Conservation (phyloP, 371 early-diverging fungal species). For the Mucor lusitanicus region DNA sequence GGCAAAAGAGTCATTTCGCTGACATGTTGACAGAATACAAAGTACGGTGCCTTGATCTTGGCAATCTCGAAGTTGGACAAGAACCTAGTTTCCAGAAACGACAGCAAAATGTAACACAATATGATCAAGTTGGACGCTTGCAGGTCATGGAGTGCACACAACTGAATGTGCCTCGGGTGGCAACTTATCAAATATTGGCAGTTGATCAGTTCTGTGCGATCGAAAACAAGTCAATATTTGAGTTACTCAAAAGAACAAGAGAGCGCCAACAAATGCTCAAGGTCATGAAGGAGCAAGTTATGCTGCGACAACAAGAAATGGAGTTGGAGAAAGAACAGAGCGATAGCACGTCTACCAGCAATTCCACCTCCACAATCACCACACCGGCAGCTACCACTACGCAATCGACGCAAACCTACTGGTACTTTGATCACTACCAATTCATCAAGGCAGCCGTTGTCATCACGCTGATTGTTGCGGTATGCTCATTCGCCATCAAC, state of each 20-base stretch:
- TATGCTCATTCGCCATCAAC: not conserved
- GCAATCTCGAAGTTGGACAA: constrained; percentile 14
- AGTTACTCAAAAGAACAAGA: constrained; percentile 36
- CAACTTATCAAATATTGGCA: constrained; percentile 43
- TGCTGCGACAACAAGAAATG: not conserved
- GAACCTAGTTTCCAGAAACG: constrained; percentile 11
- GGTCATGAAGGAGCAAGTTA: constrained; percentile 1
- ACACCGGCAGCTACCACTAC: not conserved
- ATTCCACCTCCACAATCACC: not conserved
- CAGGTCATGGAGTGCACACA: constrained; percentile 32
- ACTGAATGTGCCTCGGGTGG: constrained; percentile 26
- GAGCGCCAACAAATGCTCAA: constrained; percentile 26
- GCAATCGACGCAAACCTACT: not conserved
- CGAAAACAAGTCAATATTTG: constrained; percentile 31
- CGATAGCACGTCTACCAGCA: not conserved
- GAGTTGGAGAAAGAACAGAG: not conserved
- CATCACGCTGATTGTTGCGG: not conserved
- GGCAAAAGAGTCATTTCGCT: constrained; percentile 17
- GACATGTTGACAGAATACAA: constrained; percentile 14
- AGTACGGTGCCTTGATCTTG: constrained; percentile 25
- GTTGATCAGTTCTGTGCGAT: constrained; percentile 41
- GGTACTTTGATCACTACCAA: constrained; percentile 4
- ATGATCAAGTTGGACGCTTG: constrained; percentile 3
- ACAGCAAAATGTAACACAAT: not conserved
- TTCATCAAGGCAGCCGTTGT: not conserved